Evolutionary conservation across 208 protist species (phyloP), one percentile per base, ranked within the genome.

Genomic region (Trypanosoma caninum): DNA sequence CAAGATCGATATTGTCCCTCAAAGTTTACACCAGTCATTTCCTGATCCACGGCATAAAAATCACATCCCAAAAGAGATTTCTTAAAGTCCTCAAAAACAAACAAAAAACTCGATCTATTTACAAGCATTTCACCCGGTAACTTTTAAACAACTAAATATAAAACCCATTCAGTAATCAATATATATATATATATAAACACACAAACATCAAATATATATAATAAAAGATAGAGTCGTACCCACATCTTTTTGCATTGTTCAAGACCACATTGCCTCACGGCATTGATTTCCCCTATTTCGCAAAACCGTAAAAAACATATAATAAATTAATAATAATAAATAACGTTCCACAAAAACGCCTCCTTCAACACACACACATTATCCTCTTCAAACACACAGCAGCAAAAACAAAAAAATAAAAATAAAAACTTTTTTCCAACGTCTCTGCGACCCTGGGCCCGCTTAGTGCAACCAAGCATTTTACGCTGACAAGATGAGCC

Each of bases 21-120:
- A 22, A 60, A 35, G 10, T 80, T 63, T 8, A 93, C 72, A 46
- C 86, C 86, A 0, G 82, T 89, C 86, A 93, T 93, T 74, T 93
- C 86, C 58, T 93, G 82, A 52, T 93, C 86, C 14, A 89, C 44
- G 2, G 82, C 76, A 56, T 58, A 83, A 52, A 87, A 91, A 16
- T 88, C 76, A 41, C 84, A 89, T 30, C 50, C 38, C 11, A 60
- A n/a, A 2, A 91, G 30, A 33, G 74, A 72, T 8, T 47, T 37
- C n/a, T 59, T 31, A 59, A 91, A 91, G 22, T 91, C 81, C 4
- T 69, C 42, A 18, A 82, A 65, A 23, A 75, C 68, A 20, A 84
- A 23, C 0, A 30, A 20, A 18, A 47, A 61, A 59, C 78, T 88
- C 30, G 38, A 54, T 34, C 69, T 69, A 20, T 70, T 80, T 8